These are phyloP conservation scores for Dalechampia spathulata DNA, from an alignment of 441 rosid genomes.

Conservation along the genomic window DNA sequence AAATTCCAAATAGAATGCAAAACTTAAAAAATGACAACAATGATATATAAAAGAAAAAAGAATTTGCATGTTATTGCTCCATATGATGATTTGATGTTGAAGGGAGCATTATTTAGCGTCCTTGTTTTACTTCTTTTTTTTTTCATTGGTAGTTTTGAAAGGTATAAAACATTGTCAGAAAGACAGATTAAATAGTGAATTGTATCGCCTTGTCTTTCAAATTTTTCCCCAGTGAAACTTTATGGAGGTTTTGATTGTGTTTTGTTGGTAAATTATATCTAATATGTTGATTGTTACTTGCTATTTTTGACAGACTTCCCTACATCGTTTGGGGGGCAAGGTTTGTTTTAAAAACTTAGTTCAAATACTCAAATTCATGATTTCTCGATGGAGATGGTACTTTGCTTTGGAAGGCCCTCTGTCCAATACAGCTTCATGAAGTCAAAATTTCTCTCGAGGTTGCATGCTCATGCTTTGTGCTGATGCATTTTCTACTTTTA, in stretches of 20 bases:
- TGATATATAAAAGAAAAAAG: conserved; percentile 2
- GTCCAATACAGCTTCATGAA: too few relatives aligned
- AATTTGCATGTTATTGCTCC: conserved; percentile 3
- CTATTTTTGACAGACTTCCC: conserved; percentile 39
- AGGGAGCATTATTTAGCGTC: conserved; percentile 8
- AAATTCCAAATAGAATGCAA: conserved; percentile 1
- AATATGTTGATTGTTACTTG: conserved; percentile 13
- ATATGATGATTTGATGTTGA: neutral
- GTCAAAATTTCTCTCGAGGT: too few relatives aligned
- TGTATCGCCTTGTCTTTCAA: neutral
- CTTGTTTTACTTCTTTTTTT: neutral
- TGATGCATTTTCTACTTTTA: too few relatives aligned
- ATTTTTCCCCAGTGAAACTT: neutral
- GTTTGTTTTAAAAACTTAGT: conserved; percentile 17
- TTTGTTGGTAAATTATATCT: conserved; percentile 8
- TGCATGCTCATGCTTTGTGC: too few relatives aligned
- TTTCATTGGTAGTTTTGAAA: conserved; percentile 12
- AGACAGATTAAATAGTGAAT: conserved; percentile 13
- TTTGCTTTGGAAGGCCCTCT: conserved; percentile 23
- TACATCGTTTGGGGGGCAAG: conserved; percentile 28
- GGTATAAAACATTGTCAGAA: conserved; percentile 20
- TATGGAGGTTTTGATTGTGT: neutral
- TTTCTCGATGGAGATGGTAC: conserved; percentile 17
- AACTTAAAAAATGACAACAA: neutral
- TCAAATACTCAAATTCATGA: conserved; percentile 5